phyloP scores from a whole-genome alignment of 140 eudicot genomes.

The Senecio squalidus region DNA sequence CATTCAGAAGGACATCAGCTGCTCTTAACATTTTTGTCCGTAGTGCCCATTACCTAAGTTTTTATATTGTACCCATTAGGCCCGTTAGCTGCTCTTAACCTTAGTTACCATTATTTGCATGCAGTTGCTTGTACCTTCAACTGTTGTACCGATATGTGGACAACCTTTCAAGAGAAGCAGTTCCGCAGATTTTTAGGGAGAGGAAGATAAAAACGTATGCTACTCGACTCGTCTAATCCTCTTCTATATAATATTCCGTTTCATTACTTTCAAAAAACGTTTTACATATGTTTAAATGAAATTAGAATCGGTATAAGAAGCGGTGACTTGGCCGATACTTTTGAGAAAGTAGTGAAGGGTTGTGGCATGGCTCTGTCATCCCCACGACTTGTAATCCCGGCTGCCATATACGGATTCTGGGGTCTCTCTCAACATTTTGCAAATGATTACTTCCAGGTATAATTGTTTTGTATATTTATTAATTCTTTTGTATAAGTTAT shows the following conservation, averaged over 20 bases:
- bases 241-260: not conserved
- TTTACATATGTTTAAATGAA: not conserved
- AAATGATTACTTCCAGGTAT: constrained; percentile 74
- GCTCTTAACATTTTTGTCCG: too few relatives aligned
- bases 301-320: constrained; percentile 90
- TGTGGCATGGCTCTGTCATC: constrained; percentile 86
- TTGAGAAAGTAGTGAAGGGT: constrained; percentile 69
- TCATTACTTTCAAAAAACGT: not conserved
- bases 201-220: constrained; percentile 62
- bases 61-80: too few relatives aligned
- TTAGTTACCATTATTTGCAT: constrained; percentile 18
- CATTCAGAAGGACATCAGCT: too few relatives aligned
- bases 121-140: constrained; percentile 90
- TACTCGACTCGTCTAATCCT: not conserved
- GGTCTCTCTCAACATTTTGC: constrained; percentile 74
- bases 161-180: constrained; percentile 56
- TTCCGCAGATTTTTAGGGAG: constrained; percentile 73
- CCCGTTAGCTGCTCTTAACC: too few relatives aligned
- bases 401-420: constrained; percentile 89
- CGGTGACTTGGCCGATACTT: constrained; percentile 58
- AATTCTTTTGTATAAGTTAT: not conserved
- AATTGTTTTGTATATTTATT: not conserved
- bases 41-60: too few relatives aligned
- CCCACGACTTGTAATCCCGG: constrained; percentile 89
- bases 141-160: constrained; percentile 73